phyloP scores from a whole-genome alignment of 768 basidiomycete genomes.

The Rhodotorula kratochvilovae region DNA sequence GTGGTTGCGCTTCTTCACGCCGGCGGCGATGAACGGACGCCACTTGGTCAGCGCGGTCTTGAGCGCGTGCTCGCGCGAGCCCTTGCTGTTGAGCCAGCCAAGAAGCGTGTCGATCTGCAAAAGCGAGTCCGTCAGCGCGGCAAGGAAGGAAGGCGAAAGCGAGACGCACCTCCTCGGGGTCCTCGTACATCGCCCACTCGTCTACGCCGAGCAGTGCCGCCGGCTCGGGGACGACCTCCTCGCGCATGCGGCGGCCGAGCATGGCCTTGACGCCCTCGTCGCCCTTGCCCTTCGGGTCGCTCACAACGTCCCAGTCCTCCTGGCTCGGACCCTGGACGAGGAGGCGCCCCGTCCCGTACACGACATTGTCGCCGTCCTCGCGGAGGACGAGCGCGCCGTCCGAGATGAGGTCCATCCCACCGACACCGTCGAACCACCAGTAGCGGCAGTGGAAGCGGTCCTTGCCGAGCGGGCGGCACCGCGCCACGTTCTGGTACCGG shows the following conservation, averaged over 20 bases:
- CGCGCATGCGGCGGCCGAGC: slow-evolving; percentile 56
- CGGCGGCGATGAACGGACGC: slow-evolving; percentile 75
- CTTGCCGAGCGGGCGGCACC: slow-evolving; percentile 80
- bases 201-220: slow-evolving; percentile 66
- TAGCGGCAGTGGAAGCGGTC: slow-evolving; percentile 92
- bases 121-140: neutral
- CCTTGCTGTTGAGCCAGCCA: slow-evolving; percentile 87
- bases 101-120: slow-evolving; percentile 72
- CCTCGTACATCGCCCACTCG: slow-evolving; percentile 89
- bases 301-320: slow-evolving; percentile 67
- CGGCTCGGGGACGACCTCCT: slow-evolving; percentile 73
- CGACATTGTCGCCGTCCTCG: slow-evolving; percentile 60
- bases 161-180: slow-evolving; percentile 69
- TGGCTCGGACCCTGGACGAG: slow-evolving; percentile 90
- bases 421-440: slow-evolving; percentile 99
- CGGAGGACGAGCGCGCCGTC: neutral
- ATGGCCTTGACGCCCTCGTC: slow-evolving; percentile 59
- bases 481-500: slow-evolving; percentile 73
- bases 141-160: neutral
- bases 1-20: slow-evolving; percentile 57
- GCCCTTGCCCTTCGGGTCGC: slow-evolving; percentile 24
- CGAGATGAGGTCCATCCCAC: slow-evolving; percentile 53
- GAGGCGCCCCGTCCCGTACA: slow-evolving; percentile 82
- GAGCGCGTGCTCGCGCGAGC: slow-evolving; percentile 76
- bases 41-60: slow-evolving; percentile 73